Conservation (phyloP, 495 filamentous ascomycete species). For the Aspergillus cristatus region DNA sequence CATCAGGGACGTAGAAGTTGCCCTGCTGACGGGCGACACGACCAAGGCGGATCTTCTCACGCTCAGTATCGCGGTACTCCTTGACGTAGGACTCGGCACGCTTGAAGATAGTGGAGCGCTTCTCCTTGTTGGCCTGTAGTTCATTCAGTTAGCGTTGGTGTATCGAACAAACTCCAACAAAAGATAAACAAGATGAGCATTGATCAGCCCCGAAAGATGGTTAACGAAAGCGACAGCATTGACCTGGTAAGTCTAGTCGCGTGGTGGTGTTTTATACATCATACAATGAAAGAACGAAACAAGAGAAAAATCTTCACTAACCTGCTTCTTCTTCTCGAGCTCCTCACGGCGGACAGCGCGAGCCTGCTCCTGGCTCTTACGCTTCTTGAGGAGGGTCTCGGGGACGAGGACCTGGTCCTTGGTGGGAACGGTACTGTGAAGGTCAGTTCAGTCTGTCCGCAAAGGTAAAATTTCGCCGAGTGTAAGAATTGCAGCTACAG, state of each 20-base stretch:
- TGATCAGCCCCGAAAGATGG: slow-evolving; percentile 99
- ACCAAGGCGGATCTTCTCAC: slow-evolving; percentile 90
- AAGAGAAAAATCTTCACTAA: slow-evolving; percentile 44
- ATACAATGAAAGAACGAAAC: slow-evolving; percentile 24
- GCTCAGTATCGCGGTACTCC: slow-evolving; percentile 97
- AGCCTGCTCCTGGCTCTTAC: slow-evolving; percentile 98
- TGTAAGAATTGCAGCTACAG: slow-evolving; percentile 78
- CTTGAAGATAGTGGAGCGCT: slow-evolving; percentile 97
- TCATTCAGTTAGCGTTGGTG: slow-evolving; percentile 27
- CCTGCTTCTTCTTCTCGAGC: slow-evolving; percentile 79
- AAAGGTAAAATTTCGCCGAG: slow-evolving; percentile 63
- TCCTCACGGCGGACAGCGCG: slow-evolving; percentile 76
- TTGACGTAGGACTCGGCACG: slow-evolving; percentile 98
- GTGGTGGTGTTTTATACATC: slow-evolving; percentile 69
- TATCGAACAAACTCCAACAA: too few relatives aligned
- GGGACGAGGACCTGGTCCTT: slow-evolving; percentile 89
- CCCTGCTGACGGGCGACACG: slow-evolving; percentile 86
- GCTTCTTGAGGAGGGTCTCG: slow-evolving; percentile 99
- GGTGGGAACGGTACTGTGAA: slow-evolving; percentile 75
- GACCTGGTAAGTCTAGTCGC: slow-evolving; percentile 87
- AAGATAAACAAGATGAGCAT: slow-evolving; percentile 18
- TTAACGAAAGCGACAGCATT: slow-evolving; percentile 92
- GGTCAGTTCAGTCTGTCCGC: slow-evolving; percentile 65
- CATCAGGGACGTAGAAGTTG: slow-evolving; percentile 84
- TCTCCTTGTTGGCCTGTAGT: slow-evolving; percentile 84